These are phyloP conservation scores for Ganoderma meredithae DNA, from an alignment of 1,284 basidiomycete genomes.

Conservation along the genomic window DNA sequence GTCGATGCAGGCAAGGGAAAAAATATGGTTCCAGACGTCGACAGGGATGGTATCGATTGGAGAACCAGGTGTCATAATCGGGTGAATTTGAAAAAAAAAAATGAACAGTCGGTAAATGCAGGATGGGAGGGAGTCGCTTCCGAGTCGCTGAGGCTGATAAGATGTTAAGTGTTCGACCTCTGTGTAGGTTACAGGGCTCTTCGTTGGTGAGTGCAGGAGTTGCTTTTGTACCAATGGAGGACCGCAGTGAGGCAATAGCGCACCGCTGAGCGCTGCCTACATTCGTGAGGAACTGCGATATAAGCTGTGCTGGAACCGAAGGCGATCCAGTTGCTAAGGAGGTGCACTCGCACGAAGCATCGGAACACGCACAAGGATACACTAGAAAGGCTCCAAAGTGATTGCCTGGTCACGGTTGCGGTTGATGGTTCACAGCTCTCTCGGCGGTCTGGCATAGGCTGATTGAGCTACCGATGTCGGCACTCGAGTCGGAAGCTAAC, in stretches of 20 bases:
- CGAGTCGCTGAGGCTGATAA: too few species aligned
- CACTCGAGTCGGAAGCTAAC: too few species aligned
- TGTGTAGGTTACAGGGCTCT: not conserved
- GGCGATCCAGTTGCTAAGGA: not conserved
- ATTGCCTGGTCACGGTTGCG: not conserved
- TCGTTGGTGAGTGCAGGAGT: not conserved
- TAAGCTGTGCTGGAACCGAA: constrained; percentile 1
- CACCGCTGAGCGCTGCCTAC: not conserved
- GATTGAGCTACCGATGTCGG: not conserved
- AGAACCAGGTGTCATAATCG: not conserved
- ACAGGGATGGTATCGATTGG: constrained; percentile 17
- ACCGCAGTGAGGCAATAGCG: not conserved
- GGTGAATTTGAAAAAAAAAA: not conserved
- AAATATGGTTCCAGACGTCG: constrained; percentile 25
- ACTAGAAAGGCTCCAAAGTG: not conserved
- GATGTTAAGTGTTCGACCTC: not conserved
- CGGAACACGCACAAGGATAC: not conserved
- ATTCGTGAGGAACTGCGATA: not conserved
- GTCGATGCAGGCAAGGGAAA: constrained; percentile 19
- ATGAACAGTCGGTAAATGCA: not conserved
- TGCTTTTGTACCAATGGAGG: not conserved
- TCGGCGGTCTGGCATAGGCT: not conserved
- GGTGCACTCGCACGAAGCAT: not conserved
- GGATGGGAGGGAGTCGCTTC: not conserved
- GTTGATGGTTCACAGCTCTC: too few species aligned